These are phyloP conservation scores for Sesbania bispinosa DNA, from an alignment of 306 rosid genomes.

Conservation along the genomic window DNA sequence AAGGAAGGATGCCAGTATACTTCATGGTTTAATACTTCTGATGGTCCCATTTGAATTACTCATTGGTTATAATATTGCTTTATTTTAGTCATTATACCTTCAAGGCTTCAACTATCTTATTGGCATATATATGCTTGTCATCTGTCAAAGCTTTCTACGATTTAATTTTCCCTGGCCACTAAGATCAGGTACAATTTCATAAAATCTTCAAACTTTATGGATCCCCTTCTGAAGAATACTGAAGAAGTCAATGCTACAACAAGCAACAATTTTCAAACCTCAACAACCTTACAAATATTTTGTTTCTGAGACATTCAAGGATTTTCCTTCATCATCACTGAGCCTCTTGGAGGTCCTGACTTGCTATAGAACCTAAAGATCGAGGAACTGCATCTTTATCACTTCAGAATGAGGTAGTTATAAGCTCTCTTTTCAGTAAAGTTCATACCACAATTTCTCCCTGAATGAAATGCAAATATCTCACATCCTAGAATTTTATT, in stretches of 20 bases:
- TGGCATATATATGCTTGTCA: background rate
- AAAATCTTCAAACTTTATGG: constrained; percentile 92
- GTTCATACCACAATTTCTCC: background rate
- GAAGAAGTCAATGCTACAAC: constrained; percentile 75
- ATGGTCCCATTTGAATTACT: constrained; percentile 4
- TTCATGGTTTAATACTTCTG: background rate
- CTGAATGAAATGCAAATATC: background rate
- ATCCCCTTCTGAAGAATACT: constrained; percentile 85
- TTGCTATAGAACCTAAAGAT: constrained; percentile 69
- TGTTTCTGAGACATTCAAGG: constrained; percentile 64
- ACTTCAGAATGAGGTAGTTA: constrained; percentile 69
- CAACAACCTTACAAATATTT: constrained; percentile 68
- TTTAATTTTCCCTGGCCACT: constrained; percentile 17
- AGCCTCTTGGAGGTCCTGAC: constrained; percentile 71
- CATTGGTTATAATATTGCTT: background rate
- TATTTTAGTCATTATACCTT: background rate
- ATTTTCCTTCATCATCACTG: constrained; percentile 57
- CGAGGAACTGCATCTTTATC: constrained; percentile 78
- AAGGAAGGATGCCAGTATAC: background rate
- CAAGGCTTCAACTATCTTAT: constrained; percentile 2
- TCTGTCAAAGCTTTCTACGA: constrained; percentile 3
- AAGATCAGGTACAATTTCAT: constrained; percentile 56
- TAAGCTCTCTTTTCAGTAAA: constrained; percentile 1
- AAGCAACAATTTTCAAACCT: constrained; percentile 82
- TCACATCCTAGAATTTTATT: background rate